Evolutionary conservation across 495 filamentous ascomycete genomes (phyloP).

Genomic region (Geopyxis carbonaria): DNA sequence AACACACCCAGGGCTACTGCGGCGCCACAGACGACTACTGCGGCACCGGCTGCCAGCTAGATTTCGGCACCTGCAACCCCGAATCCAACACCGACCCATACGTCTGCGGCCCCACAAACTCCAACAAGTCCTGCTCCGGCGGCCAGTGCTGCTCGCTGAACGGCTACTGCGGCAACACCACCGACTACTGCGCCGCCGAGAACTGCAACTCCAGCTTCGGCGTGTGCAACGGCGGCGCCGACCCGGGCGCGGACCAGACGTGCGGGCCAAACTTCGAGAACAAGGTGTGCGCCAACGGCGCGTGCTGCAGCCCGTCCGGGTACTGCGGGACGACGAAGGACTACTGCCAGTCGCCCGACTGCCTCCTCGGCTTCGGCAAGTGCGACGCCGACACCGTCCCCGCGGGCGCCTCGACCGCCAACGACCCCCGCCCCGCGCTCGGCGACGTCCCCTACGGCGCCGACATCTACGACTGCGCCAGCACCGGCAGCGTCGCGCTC

Average conservation of each 20-base stretch:
- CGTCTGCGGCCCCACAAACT: conserved; percentile 27
- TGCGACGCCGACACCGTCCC: conserved; percentile 42
- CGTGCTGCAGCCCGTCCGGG: conserved; percentile 40
- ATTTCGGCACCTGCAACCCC: too few relatives aligned
- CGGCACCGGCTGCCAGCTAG: too few relatives aligned
- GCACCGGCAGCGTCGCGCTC: conserved; percentile 42
- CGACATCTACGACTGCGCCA: conserved; percentile 44
- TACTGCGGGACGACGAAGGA: conserved; percentile 33
- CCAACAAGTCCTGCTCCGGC: conserved; percentile 27
- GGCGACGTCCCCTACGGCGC: conserved; percentile 36
- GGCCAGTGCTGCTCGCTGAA: conserved; percentile 39
- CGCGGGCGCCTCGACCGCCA: conserved; percentile 35
- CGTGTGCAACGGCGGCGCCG: conserved; percentile 10
- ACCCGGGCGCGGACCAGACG: conserved; percentile 7
- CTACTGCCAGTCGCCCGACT: conserved; percentile 43
- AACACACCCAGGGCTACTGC: too few relatives aligned
- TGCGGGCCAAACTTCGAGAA: conserved; percentile 28
- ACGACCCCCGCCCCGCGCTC: conserved; percentile 32
- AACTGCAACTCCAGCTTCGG: not conserved
- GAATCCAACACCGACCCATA: too few relatives aligned
- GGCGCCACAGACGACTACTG: too few relatives aligned
- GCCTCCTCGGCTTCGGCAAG: conserved; percentile 38
- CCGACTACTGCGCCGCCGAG: conserved; percentile 38
- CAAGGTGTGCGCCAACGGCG: conserved; percentile 28
- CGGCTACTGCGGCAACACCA: conserved; percentile 34